Evolutionary conservation across 257 asterid genomes (phyloP).

Genomic region (Jacaranda mimosifolia): DNA sequence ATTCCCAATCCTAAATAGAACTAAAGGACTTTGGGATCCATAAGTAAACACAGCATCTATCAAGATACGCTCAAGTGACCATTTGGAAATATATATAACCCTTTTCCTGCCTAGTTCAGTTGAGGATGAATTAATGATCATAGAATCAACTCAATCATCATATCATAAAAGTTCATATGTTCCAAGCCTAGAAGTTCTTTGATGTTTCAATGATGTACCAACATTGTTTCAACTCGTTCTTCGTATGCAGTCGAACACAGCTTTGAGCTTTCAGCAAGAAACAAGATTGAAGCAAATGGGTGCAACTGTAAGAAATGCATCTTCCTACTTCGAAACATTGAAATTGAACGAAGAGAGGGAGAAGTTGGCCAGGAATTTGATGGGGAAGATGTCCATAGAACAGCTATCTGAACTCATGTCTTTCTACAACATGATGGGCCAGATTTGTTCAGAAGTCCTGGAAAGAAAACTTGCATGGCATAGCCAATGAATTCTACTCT

Average conservation of each 20-base stretch:
- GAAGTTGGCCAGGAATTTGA: slow-evolving; percentile 52
- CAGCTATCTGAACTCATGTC: slow-evolving; percentile 64
- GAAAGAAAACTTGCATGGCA: slow-evolving; percentile 57
- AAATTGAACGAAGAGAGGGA: slow-evolving; percentile 60
- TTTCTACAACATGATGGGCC: slow-evolving; percentile 77
- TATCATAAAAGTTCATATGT: too few species aligned
- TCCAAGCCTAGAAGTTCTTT: too few species aligned
- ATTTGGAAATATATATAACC: too few species aligned
- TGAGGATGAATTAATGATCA: too few species aligned
- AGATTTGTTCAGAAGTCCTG: slow-evolving; percentile 70
- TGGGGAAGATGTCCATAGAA: slow-evolving; percentile 73
- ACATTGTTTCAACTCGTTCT: neutral
- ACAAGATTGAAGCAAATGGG: slow-evolving; percentile 82
- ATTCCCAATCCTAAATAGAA: too few species aligned
- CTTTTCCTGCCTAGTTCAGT: too few species aligned
- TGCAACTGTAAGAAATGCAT: slow-evolving; percentile 76
- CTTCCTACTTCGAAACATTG: slow-evolving; percentile 55
- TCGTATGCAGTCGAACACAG: slow-evolving; percentile 58
- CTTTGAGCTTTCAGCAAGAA: slow-evolving; percentile 71
- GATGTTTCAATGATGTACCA: too few species aligned
- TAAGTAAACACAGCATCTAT: too few species aligned
- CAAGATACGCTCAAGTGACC: too few species aligned
- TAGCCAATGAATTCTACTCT: slow-evolving; percentile 28
- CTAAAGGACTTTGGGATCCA: too few species aligned
- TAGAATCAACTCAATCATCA: too few species aligned